Percentiles rank a stretch among this genome's conserved stretches.
These are phyloP conservation scores for Gymnopus androsaceus DNA, from an alignment of 1,284 basidiomycete species.

Conservation along the genomic window DNA sequence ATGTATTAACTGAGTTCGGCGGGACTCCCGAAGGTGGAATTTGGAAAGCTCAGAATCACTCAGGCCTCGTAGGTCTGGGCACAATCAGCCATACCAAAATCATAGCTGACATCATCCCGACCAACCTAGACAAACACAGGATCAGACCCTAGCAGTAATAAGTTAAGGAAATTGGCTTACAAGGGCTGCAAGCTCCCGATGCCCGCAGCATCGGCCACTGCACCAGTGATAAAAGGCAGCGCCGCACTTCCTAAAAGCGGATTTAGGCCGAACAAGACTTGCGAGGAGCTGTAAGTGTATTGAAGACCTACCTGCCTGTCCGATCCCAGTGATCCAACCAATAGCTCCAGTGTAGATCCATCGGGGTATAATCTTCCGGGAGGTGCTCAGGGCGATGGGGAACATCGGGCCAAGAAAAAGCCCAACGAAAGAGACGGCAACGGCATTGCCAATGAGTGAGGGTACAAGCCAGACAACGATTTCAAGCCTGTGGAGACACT, in stretches of 20 bases:
- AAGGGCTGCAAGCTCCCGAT: slow-evolving; percentile 57
- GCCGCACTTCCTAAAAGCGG: slow-evolving; percentile 59
- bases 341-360: slow-evolving; percentile 52
- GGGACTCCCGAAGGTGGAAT: background rate
- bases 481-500: slow-evolving; percentile 44
- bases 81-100: slow-evolving; percentile 45
- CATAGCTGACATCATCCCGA: slow-evolving; percentile 48
- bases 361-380: slow-evolving; percentile 45
- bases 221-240: slow-evolving; percentile 56
- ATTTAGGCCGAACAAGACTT: too few relatives aligned
- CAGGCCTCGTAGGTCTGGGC: slow-evolving; percentile 24
- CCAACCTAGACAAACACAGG: slow-evolving; percentile 36
- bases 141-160: too few relatives aligned
- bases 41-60: too few relatives aligned
- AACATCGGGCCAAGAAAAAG: slow-evolving; percentile 51
- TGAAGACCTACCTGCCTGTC: too few relatives aligned
- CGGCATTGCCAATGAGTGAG: slow-evolving; percentile 49
- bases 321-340: slow-evolving; percentile 57
- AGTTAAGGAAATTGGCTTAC: too few relatives aligned
- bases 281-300: too few relatives aligned
- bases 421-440: slow-evolving; percentile 53
- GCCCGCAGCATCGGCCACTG: slow-evolving; percentile 48
- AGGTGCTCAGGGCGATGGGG: slow-evolving; percentile 51
- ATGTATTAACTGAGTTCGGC: too few relatives aligned
- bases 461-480: slow-evolving; percentile 57